Base-by-base conservation (phyloP, 2,329 filamentous ascomycete genomes). In the Diaporthe sp. region DNA sequence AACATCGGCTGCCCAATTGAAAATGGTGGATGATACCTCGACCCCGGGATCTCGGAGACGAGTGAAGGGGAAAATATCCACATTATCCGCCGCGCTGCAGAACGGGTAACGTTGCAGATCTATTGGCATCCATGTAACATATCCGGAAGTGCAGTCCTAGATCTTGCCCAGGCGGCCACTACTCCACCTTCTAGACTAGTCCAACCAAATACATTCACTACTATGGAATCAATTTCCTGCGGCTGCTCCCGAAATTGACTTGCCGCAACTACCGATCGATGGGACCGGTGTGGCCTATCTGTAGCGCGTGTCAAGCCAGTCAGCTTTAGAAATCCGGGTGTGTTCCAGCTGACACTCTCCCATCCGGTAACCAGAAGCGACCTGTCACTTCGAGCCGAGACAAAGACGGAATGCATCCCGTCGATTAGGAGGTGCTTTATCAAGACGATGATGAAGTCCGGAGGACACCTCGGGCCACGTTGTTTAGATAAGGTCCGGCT, bases 171-270 rank as follows among this genome's bases (percentile, higher is more conserved):
- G 65, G 15, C 65, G 49, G 44, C 65, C 46, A 68, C 65, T 37
- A 39, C 34, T 25, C 28, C 46, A 15, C 22, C 34, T 39, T n/a
- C 22, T 25, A 28, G 28, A 28, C 28, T 28, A 53, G n/a, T 28
- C 65, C 49, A 70, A 17, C 65, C 65, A 22, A 70, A 31, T 13
- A 25, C 10, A 51, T 12, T 25, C n/a, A 51, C n/a, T 15, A 22
- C 10, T 17, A 70, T 55, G 34, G 46, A 42, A 55, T 8, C 3
- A 42, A 28, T 70, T 70, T 28, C 65, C 65, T 55, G 15, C 65
- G 65, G 65, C 65, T 70, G 65, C 65, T 70, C 65, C 65, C 65
- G 65, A 70, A 39, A 70, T 55, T 70, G 31, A 70, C 15, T 55
- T 42, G 65, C n/a, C n/a, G 34, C 49, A 42, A 70, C 46, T 70